A percentile compares a stretch with the other conserved stretches of the same genome.
Conservation (phyloP, 495 filamentous ascomycete genomes). For the Choiromyces venosus region DNA sequence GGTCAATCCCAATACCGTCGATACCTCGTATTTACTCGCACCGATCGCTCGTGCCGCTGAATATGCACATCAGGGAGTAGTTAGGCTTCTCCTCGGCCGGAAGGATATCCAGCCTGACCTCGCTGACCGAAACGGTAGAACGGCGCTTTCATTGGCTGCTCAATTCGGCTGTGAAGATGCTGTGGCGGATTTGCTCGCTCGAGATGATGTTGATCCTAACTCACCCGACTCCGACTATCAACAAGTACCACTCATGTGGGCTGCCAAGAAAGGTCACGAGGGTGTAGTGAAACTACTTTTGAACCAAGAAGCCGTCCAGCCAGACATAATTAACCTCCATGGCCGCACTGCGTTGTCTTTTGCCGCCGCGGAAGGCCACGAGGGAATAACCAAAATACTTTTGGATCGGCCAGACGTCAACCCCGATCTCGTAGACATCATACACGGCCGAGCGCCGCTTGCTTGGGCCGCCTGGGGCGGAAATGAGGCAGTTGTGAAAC, state of each 20-base stretch:
- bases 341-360: constrained; percentile 44
- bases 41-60: neutral
- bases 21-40: neutral
- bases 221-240: constrained; percentile 12
- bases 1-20: neutral
- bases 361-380: constrained; percentile 44
- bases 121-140: constrained; percentile 14
- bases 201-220: constrained; percentile 19
- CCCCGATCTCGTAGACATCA: constrained; percentile 12
- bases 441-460: constrained; percentile 14
- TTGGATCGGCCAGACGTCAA: constrained; percentile 15
- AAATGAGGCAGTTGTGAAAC: constrained; percentile 10
- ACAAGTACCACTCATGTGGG: constrained; percentile 42
- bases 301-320: constrained; percentile 18
- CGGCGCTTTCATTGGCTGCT: constrained; percentile 40
- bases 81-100: constrained; percentile 29
- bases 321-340: constrained; percentile 23
- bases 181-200: constrained; percentile 35
- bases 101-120: constrained; percentile 38
- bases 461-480: constrained; percentile 30
- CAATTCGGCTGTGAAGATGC: constrained; percentile 37
- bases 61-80: neutral
- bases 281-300: constrained; percentile 38
- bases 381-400: constrained; percentile 38
- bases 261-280: constrained; percentile 38